phyloP scores from a whole-genome alignment of 208 protist genomes.

The Leishmania tropica region DNA sequence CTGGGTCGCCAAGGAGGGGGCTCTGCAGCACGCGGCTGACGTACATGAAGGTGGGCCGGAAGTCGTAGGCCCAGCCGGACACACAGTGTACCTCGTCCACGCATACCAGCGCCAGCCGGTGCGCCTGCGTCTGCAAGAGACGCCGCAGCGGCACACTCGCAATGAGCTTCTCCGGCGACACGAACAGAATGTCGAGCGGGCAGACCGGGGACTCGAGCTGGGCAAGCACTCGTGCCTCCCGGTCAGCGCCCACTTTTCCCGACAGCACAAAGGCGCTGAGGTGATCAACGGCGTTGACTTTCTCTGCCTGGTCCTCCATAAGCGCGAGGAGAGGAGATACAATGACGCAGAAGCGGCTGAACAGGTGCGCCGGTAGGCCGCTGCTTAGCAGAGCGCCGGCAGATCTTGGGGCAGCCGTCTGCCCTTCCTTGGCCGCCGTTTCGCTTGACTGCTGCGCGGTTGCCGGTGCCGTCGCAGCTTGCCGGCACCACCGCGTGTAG shows the following conservation, averaged over 20 bases:
- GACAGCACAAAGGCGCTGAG: slow-evolving; percentile 64
- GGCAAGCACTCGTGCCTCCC: slow-evolving; percentile 45
- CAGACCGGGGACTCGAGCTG: slow-evolving; percentile 44
- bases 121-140: slow-evolving; percentile 37
- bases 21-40: slow-evolving; percentile 58
- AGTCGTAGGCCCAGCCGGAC: slow-evolving; percentile 97
- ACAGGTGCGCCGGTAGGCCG: slow-evolving; percentile 11
- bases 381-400: not conserved
- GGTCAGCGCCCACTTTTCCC: slow-evolving; percentile 40
- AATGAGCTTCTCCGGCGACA: slow-evolving; percentile 83
- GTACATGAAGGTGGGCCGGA: slow-evolving; percentile 88
- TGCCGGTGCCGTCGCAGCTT: not conserved
- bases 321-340: slow-evolving; percentile 96
- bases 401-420: not conserved
- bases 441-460: not conserved
- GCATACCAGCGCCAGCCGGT: slow-evolving; percentile 83
- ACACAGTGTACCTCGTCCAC: slow-evolving; percentile 98
- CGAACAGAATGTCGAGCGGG: slow-evolving; percentile 84
- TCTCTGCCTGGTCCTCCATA: slow-evolving; percentile 95
- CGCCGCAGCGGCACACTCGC: slow-evolving; percentile 47
- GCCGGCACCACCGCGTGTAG: slow-evolving; percentile 41
- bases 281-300: slow-evolving; percentile 37
- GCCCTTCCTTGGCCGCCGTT: not conserved
- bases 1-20: slow-evolving; percentile 19
- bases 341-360: slow-evolving; percentile 79